Evolutionary conservation across 1,139 yeast genomes (phyloP).

Genomic region (Kluyveromyces sp.): DNA sequence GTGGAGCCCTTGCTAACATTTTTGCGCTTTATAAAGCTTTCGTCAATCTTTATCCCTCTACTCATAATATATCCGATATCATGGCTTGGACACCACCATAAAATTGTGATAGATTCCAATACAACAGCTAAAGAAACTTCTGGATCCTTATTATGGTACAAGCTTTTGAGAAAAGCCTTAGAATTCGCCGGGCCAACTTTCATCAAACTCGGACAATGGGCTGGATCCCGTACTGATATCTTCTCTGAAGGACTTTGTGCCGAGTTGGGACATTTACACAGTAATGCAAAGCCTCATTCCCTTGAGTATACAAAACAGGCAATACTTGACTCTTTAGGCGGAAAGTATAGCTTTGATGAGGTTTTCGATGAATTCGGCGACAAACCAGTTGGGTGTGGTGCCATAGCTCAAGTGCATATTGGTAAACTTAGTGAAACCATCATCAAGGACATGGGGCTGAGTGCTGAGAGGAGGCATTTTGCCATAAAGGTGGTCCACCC

Average conservation of each 20-base stretch:
- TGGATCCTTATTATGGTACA: conserved; percentile 72
- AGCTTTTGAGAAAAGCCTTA: conserved; percentile 56
- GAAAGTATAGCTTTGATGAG: conserved; percentile 54
- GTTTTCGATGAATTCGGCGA: conserved; percentile 75
- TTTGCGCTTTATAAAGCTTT: conserved; percentile 61
- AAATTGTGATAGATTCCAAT: conserved; percentile 31
- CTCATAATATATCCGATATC: conserved; percentile 58
- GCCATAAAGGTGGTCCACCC: conserved; percentile 95
- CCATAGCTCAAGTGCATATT: conserved; percentile 90
- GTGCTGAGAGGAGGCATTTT: conserved; percentile 44
- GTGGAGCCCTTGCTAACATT: conserved; percentile 66
- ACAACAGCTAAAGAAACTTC: conserved; percentile 34
- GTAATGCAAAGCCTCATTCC: conserved; percentile 74
- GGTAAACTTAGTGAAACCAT: conserved; percentile 51
- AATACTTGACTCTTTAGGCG: conserved; percentile 51
- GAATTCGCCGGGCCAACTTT: conserved; percentile 92
- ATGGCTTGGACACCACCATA: conserved; percentile 46
- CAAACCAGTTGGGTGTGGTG: conserved; percentile 87
- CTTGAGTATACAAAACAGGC: conserved; percentile 52
- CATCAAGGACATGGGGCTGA: conserved; percentile 6
- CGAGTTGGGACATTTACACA: conserved; percentile 70
- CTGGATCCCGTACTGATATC: conserved; percentile 95
- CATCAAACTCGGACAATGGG: conserved; percentile 97
- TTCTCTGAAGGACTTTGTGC: conserved; percentile 75
- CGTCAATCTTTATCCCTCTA: conserved; percentile 65